Base-by-base conservation (phyloP, 1,284 basidiomycete species). In the Rhodotorula sp. region DNA sequence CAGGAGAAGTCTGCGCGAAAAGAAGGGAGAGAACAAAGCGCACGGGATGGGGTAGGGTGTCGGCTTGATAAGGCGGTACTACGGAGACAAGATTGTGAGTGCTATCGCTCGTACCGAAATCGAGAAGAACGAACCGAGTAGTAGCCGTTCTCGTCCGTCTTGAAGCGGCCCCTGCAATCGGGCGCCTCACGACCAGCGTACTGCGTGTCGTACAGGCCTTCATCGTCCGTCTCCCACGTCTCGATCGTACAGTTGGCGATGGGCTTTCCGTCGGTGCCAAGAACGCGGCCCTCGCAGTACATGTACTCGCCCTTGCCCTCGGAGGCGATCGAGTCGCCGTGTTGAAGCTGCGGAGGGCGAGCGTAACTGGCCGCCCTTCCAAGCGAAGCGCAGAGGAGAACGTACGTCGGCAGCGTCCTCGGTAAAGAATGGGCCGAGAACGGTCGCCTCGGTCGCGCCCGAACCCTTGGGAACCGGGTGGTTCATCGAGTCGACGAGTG, bases 391-490 rank as follows among this genome's bases (percentile, higher is more conserved):
- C 1, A 27, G 2, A 46, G 7, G 39, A 6, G 2, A 29, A 81
- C 87, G 78, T 77, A 91, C 90, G 62, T 91, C 87, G 44, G 86
- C 86, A 29, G 91, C 88, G 78, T 94, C 91, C 48, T 90, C 89
- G 5, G 90, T 91, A 79, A 87, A 90, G 84, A 94, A 94, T 3
- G 92, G 92, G 17, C 92, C 92, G 39, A 94, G 85, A 8, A 94
- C 88, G 41, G 89, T 91, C 1, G 74, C 72, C 19, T 88, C 89
- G 10, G 85, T 85, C 5, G 85, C 8, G 85, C 84, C 5, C 86
- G 84, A 59, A 86, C 55, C 21, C 77, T 77, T 56, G 76, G 86
- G 8, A 8, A 54, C 53, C 34, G 89, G 88, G 79, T 93, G 89
- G 82, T 92, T 92, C 76, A 92, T 80, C 21, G 87, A 82, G 77